A percentile compares a stretch with the other conserved stretches of the same genome.
These are phyloP conservation scores for Geotrichum candidum DNA, from an alignment of 1,139 yeast species.

Conservation along the genomic window DNA sequence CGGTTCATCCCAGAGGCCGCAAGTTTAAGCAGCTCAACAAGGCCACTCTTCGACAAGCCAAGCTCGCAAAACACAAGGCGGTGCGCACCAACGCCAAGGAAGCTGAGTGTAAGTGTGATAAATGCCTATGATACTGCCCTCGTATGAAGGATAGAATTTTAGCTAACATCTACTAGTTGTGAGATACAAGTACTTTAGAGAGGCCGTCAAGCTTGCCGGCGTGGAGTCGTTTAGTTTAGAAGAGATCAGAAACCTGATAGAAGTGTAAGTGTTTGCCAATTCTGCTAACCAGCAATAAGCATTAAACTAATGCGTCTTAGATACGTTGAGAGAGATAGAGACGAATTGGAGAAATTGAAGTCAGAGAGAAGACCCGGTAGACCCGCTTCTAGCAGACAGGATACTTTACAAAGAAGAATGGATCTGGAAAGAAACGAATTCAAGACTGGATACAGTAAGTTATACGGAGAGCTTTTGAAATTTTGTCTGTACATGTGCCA, in stretches of 20 bases:
- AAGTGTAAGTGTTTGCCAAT: slow-evolving; percentile 32
- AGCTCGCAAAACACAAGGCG: slow-evolving; percentile 55
- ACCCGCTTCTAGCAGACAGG: slow-evolving; percentile 70
- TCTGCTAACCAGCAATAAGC: background rate
- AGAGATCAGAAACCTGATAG: slow-evolving; percentile 57
- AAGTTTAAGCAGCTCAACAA: slow-evolving; percentile 77
- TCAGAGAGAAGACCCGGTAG: slow-evolving; percentile 75
- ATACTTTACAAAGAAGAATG: slow-evolving; percentile 53
- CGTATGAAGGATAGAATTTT: background rate
- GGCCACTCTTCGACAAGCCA: slow-evolving; percentile 78
- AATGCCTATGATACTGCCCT: background rate
- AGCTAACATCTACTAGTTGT: slow-evolving; percentile 27
- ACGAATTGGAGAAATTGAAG: slow-evolving; percentile 56
- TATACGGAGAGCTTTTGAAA: slow-evolving; percentile 9
- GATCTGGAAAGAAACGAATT: slow-evolving; percentile 58
- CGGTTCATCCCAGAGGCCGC: slow-evolving; percentile 80
- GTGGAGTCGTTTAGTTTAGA: slow-evolving; percentile 44
- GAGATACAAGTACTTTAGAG: slow-evolving; percentile 60
- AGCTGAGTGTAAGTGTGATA: slow-evolving; percentile 26
- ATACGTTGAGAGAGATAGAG: slow-evolving; percentile 64
- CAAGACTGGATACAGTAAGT: slow-evolving; percentile 52
- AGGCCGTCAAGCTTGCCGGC: slow-evolving; percentile 45
- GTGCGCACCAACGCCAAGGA: slow-evolving; percentile 53
- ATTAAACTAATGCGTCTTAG: slow-evolving; percentile 1
- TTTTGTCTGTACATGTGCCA: background rate